Evolutionary conservation across 768 basidiomycete species (phyloP), one percentile per base, ranked within the genome.

Genomic region (Russula brevipes): DNA sequence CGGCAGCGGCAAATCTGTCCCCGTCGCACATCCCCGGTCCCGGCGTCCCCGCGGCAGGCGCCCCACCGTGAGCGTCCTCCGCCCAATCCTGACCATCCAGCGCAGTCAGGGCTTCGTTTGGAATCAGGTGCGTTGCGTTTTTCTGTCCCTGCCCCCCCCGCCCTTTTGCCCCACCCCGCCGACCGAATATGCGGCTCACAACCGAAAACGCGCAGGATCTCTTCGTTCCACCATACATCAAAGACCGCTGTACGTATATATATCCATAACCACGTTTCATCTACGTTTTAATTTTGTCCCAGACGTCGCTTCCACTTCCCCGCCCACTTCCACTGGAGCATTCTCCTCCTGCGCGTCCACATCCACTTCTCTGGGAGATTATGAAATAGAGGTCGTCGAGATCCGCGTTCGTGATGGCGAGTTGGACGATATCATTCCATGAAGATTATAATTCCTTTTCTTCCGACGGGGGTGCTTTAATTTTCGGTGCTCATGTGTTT

Each of bases 61-160:
- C 45, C 77, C 79, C 63, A 77, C 81, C 4, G 79, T 82, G 17
- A 84, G 81, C 68, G 81, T 85, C 30, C 81, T 91, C 47, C 83
- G 91, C 17, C 91, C 91, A 39, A 92, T 93, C 73, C 72, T 92
- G 73, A 93, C 91, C 46, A 93, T 93, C 59, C 90, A 92, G 71
- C 81, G 81, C 71, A 91, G 89, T 69, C 89, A 93, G 73, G 91
- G 91, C 12, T 93, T 93, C 69, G 91, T 93, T 1, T 93, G 91
- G 91, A 93, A 93, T 70, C 91, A 92, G 81, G 90, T 89, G 57
- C 53, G 85, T 56, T 19, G 35, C 12, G 11, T 36, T 30, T 14
- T n/a, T 11, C 24, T 24, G 6, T 35, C 17, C 31, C 17, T 12
- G 16, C 46, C 24, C 35, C 2, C 35, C 19, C 30, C 17, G 47